Percentiles rank a stretch among this genome's conserved stretches.
Conservation (phyloP, 148 eudicot genomes). For the Fagopyrum homotropicum region DNA sequence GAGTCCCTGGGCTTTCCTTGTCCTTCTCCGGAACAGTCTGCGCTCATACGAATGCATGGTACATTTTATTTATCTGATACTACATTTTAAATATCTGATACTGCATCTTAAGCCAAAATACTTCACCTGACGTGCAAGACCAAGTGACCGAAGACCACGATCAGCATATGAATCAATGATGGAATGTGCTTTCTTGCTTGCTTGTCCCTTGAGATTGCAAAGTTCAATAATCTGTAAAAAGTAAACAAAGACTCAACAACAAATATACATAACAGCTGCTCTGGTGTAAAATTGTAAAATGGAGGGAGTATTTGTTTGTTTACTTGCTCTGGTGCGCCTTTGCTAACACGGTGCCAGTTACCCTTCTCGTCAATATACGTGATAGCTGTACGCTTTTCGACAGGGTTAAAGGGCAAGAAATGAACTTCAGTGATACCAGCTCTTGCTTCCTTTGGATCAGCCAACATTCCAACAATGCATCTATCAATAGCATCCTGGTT, state of each 20-base stretch:
- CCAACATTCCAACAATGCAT: slow-evolving; percentile 81
- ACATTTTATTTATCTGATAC: neutral
- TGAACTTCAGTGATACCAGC: slow-evolving; percentile 81
- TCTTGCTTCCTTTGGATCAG: slow-evolving; percentile 87
- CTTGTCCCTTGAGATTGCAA: slow-evolving; percentile 38
- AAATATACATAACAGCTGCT: neutral
- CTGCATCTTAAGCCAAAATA: neutral
- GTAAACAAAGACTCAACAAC: neutral
- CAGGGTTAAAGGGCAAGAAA: slow-evolving; percentile 84
- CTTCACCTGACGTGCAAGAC: slow-evolving; percentile 54
- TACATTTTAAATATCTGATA: neutral
- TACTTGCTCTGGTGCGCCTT: slow-evolving; percentile 89
- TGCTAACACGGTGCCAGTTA: slow-evolving; percentile 79
- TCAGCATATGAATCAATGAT: slow-evolving; percentile 71
- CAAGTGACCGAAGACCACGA: slow-evolving; percentile 78
- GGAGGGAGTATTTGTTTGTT: neutral
- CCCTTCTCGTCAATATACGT: slow-evolving; percentile 53
- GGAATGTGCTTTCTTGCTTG: slow-evolving; percentile 41
- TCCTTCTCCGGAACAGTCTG: slow-evolving; percentile 63
- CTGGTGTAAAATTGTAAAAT: neutral
- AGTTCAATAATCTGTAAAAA: slow-evolving; percentile 59
- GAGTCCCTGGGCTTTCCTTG: slow-evolving; percentile 63
- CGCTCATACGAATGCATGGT: neutral
- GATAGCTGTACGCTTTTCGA: slow-evolving; percentile 80
- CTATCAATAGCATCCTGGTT: slow-evolving; percentile 92